These are phyloP conservation scores for Cercospora citrullina DNA, from an alignment of 2,329 filamentous ascomycete species.

Conservation along the genomic window DNA sequence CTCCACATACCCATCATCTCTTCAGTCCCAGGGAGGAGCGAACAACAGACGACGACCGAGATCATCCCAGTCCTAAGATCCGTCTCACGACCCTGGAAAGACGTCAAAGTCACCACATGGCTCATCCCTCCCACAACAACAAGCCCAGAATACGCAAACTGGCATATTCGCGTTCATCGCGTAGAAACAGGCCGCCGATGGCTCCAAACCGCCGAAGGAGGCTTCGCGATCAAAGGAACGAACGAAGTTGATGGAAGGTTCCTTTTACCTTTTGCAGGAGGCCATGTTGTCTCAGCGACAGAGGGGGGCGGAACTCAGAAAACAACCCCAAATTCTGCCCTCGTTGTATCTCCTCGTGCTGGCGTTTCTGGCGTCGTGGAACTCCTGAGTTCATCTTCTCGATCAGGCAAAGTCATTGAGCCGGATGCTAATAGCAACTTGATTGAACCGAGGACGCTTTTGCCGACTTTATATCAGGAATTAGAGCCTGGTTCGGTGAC, in stretches of 20 bases:
- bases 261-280: conserved; percentile 47
- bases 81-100: conserved; percentile 68
- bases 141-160: conserved; percentile 59
- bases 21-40: neutral
- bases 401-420: conserved; percentile 66
- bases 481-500: conserved; percentile 58
- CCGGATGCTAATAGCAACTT: conserved; percentile 79
- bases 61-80: conserved; percentile 70
- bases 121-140: conserved; percentile 60
- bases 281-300: too few relatives aligned
- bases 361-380: conserved; percentile 56
- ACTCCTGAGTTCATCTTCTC: conserved; percentile 33
- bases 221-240: conserved; percentile 68
- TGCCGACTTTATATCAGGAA: conserved; percentile 67
- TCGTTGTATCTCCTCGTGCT: conserved; percentile 50
- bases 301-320: too few relatives aligned
- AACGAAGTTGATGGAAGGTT: conserved; percentile 58
- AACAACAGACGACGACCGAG: too few relatives aligned
- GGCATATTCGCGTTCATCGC: conserved; percentile 67
- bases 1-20: conserved; percentile 50
- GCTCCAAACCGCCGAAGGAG: conserved; percentile 71
- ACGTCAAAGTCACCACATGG: conserved; percentile 66
- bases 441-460: conserved; percentile 68
- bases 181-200: conserved; percentile 59
- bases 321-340: conserved; percentile 19